phyloP scores from a whole-genome alignment of 768 basidiomycete species.

The Leccinum barrowsii region DNA sequence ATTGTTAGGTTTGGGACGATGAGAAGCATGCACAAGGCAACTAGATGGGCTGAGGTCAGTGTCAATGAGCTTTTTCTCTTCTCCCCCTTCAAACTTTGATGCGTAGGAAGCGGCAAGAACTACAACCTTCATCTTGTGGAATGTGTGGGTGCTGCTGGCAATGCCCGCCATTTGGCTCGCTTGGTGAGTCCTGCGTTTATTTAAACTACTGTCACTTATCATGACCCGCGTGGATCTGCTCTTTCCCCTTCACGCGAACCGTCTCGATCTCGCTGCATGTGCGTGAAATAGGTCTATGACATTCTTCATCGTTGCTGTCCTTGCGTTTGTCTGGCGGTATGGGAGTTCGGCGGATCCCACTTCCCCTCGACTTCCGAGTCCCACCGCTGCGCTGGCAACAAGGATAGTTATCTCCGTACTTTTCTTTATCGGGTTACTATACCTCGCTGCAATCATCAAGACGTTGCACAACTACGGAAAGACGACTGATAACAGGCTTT shows the following conservation, averaged over 20 bases:
- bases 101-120: slow-evolving; percentile 55
- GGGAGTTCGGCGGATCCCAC: slow-evolving; percentile 44
- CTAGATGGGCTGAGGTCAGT: slow-evolving; percentile 66
- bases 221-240: not conserved
- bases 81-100: not conserved
- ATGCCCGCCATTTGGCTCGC: slow-evolving; percentile 70
- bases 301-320: slow-evolving; percentile 57
- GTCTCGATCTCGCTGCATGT: not conserved
- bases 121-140: slow-evolving; percentile 51
- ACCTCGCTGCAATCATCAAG: slow-evolving; percentile 56
- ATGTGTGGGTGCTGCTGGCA: slow-evolving; percentile 66
- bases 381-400: slow-evolving; percentile 42
- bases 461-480: slow-evolving; percentile 61
- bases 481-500: not conserved
- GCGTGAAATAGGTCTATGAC: slow-evolving; percentile 55
- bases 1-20: slow-evolving; percentile 72
- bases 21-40: slow-evolving; percentile 68
- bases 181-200: slow-evolving; percentile 40
- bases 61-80: not conserved
- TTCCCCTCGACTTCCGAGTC: slow-evolving; percentile 35
- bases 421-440: slow-evolving; percentile 56
- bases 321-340: slow-evolving; percentile 65
- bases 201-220: not conserved
- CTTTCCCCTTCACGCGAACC: not conserved
- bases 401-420: slow-evolving; percentile 56